Evolutionary conservation across 1,284 basidiomycete genomes (phyloP).

Genomic region (Cryptococcus sp.): DNA sequence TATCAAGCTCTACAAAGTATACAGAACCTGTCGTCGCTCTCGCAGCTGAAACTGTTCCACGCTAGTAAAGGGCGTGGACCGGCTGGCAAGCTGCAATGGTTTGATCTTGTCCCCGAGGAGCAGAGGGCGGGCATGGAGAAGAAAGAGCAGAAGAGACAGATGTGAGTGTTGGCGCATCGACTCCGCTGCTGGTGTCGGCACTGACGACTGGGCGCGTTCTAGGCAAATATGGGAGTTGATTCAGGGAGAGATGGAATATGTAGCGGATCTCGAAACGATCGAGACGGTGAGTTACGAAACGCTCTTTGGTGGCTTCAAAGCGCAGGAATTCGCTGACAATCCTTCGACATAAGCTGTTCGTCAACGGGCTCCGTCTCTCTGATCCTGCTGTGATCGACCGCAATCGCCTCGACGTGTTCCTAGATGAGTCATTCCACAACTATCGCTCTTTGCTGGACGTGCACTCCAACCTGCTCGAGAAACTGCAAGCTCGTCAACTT

Average conservation of each 20-base stretch:
- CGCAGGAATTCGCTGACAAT: constrained; percentile 1
- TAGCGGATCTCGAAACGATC: constrained; percentile 87
- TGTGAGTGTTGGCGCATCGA: constrained; percentile 65
- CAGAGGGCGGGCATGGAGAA: constrained; percentile 66
- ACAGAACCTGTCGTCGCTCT: constrained; percentile 71
- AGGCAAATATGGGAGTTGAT: constrained; percentile 94
- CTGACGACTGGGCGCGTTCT: not conserved
- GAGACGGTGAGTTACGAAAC: constrained; percentile 62
- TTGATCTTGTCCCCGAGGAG: constrained; percentile 75
- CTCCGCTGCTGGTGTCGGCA: no score
- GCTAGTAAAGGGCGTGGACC: constrained; percentile 75
- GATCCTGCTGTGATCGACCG: constrained; percentile 69
- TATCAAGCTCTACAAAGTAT: constrained; percentile 73
- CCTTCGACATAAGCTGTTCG: constrained; percentile 50
- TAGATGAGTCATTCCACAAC: constrained; percentile 91
- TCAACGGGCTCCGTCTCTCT: constrained; percentile 70
- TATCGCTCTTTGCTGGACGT: constrained; percentile 66
- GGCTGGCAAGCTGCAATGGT: constrained; percentile 80
- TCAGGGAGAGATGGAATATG: constrained; percentile 92
- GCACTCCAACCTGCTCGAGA: constrained; percentile 74
- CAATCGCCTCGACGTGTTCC: constrained; percentile 73
- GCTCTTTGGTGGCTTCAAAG: not conserved
- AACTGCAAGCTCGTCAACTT: constrained; percentile 80
- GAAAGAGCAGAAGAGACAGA: constrained; percentile 80
- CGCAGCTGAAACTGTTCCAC: constrained; percentile 82